Evolutionary conservation across 2,329 filamentous ascomycete species (phyloP).

Genomic region (Septoria linicola): DNA sequence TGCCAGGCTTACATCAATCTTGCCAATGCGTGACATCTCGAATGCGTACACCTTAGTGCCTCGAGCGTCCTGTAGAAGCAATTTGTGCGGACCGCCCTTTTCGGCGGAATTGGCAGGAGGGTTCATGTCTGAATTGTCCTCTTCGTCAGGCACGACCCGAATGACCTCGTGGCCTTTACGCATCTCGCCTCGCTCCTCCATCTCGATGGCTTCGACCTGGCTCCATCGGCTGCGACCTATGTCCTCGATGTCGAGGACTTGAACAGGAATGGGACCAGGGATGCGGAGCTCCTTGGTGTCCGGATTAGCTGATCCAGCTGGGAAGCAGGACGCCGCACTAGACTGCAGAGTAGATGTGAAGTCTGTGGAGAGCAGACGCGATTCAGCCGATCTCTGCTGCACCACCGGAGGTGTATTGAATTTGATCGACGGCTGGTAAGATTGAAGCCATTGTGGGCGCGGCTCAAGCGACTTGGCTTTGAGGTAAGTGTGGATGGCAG

Average conservation of each 20-base stretch:
- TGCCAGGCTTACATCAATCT: slow-evolving; percentile 61
- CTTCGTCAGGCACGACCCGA: slow-evolving; percentile 61
- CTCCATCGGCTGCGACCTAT: slow-evolving; percentile 77
- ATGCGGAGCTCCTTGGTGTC: slow-evolving; percentile 58
- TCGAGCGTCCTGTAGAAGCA: slow-evolving; percentile 76
- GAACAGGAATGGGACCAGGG: slow-evolving; percentile 65
- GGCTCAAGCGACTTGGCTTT: slow-evolving; percentile 48
- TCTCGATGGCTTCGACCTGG: slow-evolving; percentile 79
- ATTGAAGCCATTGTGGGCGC: slow-evolving; percentile 62
- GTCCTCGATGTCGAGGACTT: slow-evolving; percentile 85
- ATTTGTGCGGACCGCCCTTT: slow-evolving; percentile 65
- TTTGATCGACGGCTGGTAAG: slow-evolving; percentile 58
- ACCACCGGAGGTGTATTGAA: slow-evolving; percentile 64
- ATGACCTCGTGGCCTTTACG: slow-evolving; percentile 79
- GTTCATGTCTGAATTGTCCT: slow-evolving; percentile 41
- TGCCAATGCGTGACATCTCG: slow-evolving; percentile 66
- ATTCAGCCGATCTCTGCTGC: slow-evolving; percentile 74
- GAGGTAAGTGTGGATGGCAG: slow-evolving; percentile 20
- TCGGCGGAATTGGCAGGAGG: slow-evolving; percentile 20
- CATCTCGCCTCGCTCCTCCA: slow-evolving; percentile 68
- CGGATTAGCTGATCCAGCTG: slow-evolving; percentile 56
- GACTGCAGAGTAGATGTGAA: slow-evolving; percentile 60
- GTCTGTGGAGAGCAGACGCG: slow-evolving; percentile 76
- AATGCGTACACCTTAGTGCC: slow-evolving; percentile 70
- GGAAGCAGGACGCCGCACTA: slow-evolving; percentile 52